Base-by-base conservation (phyloP, 2,329 filamentous ascomycete species). In the Penicillium sp. region DNA sequence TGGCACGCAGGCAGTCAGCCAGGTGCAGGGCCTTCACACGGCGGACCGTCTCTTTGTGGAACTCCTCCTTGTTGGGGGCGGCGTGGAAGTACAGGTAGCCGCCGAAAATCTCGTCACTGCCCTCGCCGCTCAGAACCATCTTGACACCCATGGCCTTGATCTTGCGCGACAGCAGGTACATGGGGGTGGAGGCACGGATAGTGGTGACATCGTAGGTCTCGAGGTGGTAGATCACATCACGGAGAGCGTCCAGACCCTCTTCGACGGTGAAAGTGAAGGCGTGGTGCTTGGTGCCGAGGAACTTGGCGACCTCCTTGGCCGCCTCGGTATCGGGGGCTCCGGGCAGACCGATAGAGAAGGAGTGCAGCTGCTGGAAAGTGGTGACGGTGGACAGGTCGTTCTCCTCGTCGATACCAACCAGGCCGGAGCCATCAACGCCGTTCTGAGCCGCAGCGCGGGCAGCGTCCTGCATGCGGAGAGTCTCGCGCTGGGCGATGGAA, bases 111-210 rank as follows among this genome's bases (percentile, higher is more conserved):
- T 99, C 95, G 77, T 99, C 95, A 72, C 90, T 95, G 52, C 95
- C 95, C 81, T 99, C 95, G 63, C 95, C 95, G 72, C 90, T 96
- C 63, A 99, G 85, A 58, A 99, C 95, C 95, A 99, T 99, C 87
- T 99, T 99, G 74, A 99, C 91, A 65, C 95, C 95, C 88, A 97
- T 94, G 38, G 93, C 95, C 85, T 99, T 99, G 84, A 99, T 99
- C 84, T 99, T 99, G 76, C 96, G 89, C 63, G 92, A 95, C 50
- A 99, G 86, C 64, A 99, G 83, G 82, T 97, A 99, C 95, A 99
- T 99, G 67, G 95, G 95, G 11, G 95, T 99, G 11, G 94, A 98
- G 57, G 95, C 95, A 74, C 95, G 92, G 75, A 99, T 98, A 3
- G 95, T 99, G 55, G 95, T 99, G 28, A 99, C 95, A 76, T 99